Evolutionary conservation across 2,329 filamentous ascomycete species (phyloP), one percentile per base, ranked within the genome.

Genomic region (Xylaria sp.): DNA sequence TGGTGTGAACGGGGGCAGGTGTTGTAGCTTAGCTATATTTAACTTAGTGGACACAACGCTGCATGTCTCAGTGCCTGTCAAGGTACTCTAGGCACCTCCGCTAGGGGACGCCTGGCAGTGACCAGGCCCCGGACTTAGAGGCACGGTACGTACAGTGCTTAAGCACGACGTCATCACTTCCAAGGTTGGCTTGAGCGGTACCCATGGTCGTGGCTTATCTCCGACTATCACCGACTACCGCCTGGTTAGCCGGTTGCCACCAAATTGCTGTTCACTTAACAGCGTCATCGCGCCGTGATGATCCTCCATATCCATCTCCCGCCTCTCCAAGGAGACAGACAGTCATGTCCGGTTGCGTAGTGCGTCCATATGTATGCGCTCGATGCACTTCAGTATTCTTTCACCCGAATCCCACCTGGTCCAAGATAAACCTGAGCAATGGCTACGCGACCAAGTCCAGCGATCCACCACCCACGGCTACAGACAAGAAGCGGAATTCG

Each of bases 331-430:
- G 41, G 62, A 54, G 51, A 67, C 27, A 59, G 52, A 43, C 13
- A 35, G 31, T 19, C 52, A 72, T 72, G 71, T 61, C 64, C 68
- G 68, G 58, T 59, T 53, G 44, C 21, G 23, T 44, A 7, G n/a
- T 44, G 47, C 40, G 56, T 23, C 58, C 67, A 0, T 69, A 68
- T 27, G 29, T 72, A 33, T 73, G 70, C 65, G 63, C 67, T 40
- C 67, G 60, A 46, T 65, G 62, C 54, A 48, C 54, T 46, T 53
- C 49, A 19, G 37, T 15, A 31, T 17, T 31, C 2, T 31, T 63
- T 23, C 13, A 31, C 37, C 19, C 49, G n/a, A 58, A 38, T 13
- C 6, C 25, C 31, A n/a, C 48, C 7, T 15, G 25, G 35, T 15
- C 33, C 21, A 23, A 43, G 44, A 58, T 53, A 11, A 8, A 15